Base-by-base conservation (phyloP, 257 asterid species). In the Dorcoceras hygrometricum region DNA sequence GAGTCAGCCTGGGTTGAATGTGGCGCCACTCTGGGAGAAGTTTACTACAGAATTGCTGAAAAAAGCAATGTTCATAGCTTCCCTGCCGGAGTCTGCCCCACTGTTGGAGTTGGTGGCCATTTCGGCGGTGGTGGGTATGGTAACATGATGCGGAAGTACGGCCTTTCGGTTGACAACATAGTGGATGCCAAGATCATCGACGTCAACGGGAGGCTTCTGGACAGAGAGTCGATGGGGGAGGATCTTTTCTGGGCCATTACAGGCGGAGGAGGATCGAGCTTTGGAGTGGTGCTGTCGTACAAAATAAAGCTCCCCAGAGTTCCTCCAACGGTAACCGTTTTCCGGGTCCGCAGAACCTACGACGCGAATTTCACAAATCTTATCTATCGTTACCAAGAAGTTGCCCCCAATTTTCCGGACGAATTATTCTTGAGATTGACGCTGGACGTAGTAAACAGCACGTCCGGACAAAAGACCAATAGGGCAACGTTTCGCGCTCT, bases 231-330 rank as follows among this genome's bases (percentile, higher is more conserved):
- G 16, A 84, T 84, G 90, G 87, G 90, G 0, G 87, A 84, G 77
- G 87, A 84, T 70, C 73, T 84, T 6, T 84, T 81, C 56, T 84
- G 90, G 90, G 90, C 87, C 3, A 81, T 84, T 32, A 81, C 76
- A 2, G 90, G 85, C 5, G 90, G 87, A 8, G 87, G 87, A 4
- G 90, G 80, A 5, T 64, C 76, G 20, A 84, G 87, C 71, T 84
- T 46, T 34, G 90, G 85, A 2, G 87, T 84, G 6, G 77, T 79
- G 0, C 60, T 81, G 0, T 65, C 87, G 1, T 84, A 79, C 84
- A 84, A 77, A 46, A 76, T 81, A 61, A 81, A 77, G 3, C 11
- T 81, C 0, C 81, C 80, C 3, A 69, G 26, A 0, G 87, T 84
- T 36, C 85, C 85, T 0, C 5, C 65, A 1, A 65, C 12, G 0